Evolutionary conservation across 2,329 filamentous ascomycete genomes (phyloP), one percentile per base, ranked within the genome.

Genomic region (Penicillium thymicola): DNA sequence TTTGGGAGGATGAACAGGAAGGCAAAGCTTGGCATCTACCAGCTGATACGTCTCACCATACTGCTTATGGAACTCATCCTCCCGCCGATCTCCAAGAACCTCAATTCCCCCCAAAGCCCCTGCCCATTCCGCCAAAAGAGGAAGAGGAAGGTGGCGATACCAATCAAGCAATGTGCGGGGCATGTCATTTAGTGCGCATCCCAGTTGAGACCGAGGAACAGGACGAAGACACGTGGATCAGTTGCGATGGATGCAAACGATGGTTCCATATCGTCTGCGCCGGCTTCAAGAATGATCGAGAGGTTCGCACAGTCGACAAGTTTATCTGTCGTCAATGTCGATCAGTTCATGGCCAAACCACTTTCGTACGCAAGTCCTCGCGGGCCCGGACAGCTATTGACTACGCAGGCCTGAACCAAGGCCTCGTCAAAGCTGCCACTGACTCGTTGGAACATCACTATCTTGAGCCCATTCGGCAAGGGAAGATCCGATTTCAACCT

Each of bases 261-360:
- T 89, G 86, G 86, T 87, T 85, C 66, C 86, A 89, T 72, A 85
- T 85, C 58, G 80, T 84, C 51, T 89, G 86, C 68, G 85, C 85
- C 48, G 85, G 84, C 3, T 86, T 88, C 71, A 84, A 82, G 67
- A 86, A 80, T 63, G 83, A 85, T 61, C 78, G 82, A 27, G 85
- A 88, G 67, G 82, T 87, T 34, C 81, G 84, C 54, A 83, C 83
- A 51, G 83, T 89, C 43, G 86, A 88, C 74, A 88, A 88, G 68
- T 89, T 83, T 67, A 85, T 86, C 66, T 89, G 86, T 70, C 74
- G 75, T 50, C 71, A 73, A 51, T 89, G 86, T 68, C 82, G 84
- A 59, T 79, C 82, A 23, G 73, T 77, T 13, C 80, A 85, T 71
- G 86, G 86, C 21, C 80, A 81, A 63, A 88, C 85, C 25, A 89